These are phyloP conservation scores for Flueggea neowawraea DNA, from an alignment of 441 rosid genomes.

Conservation along the genomic window DNA sequence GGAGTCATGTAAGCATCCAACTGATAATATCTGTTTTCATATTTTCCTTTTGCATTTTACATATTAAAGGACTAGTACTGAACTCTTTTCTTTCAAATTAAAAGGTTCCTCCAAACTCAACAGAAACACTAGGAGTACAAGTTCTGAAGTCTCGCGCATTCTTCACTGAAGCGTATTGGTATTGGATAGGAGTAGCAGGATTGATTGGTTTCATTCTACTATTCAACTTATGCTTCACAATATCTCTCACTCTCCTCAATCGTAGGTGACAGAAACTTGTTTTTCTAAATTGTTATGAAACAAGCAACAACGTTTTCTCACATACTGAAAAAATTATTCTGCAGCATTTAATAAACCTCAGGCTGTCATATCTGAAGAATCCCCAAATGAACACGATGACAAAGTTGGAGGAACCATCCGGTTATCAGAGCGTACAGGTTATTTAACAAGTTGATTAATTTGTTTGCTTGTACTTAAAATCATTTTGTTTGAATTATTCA, in stretches of 20 bases:
- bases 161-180: constrained; percentile 41
- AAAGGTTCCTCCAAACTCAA: constrained; percentile 23
- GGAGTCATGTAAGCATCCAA: constrained; percentile 44
- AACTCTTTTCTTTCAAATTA: neutral
- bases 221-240: constrained; percentile 37
- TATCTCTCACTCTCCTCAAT: constrained; percentile 45
- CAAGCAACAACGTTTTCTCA: neutral
- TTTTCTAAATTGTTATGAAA: neutral
- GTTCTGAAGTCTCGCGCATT: constrained; percentile 47
- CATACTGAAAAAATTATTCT: neutral
- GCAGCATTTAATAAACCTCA: constrained; percentile 56
- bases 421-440: neutral
- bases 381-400: neutral
- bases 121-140: constrained; percentile 35
- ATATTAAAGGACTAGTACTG: neutral
- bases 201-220: constrained; percentile 37
- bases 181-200: constrained; percentile 60
- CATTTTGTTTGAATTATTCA: too few relatives aligned
- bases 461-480: too few relatives aligned
- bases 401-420: constrained; percentile 9
- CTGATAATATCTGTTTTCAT: neutral
- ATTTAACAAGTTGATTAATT: too few relatives aligned
- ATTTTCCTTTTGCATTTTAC: neutral
- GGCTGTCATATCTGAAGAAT: constrained; percentile 41
- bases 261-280: constrained; percentile 26